phyloP scores from a whole-genome alignment of 805 yeast species.

The Teunomyces panamensis region DNA sequence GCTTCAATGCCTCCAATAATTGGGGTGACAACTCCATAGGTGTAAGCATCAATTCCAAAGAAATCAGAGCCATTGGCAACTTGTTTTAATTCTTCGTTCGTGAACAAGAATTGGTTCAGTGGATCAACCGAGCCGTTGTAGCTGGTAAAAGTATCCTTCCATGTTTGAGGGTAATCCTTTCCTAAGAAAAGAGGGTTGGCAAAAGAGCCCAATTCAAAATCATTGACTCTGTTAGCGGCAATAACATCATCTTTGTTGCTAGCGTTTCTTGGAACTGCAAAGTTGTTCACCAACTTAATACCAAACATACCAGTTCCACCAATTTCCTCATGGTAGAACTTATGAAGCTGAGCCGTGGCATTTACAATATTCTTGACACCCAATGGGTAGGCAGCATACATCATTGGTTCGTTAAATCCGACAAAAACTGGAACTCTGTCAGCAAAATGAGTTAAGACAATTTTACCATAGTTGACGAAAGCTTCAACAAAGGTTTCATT shows the following conservation, averaged over 20 bases:
- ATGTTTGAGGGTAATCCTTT: constrained; percentile 23
- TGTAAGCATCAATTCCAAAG: constrained; percentile 32
- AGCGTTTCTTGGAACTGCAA: constrained; percentile 24
- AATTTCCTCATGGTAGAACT: constrained; percentile 20
- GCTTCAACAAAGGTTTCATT: constrained; percentile 25
- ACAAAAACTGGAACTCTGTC: constrained; percentile 30
- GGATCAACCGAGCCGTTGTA: constrained; percentile 9
- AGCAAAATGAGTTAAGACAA: constrained; percentile 25
- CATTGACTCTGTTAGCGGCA: constrained; percentile 25
- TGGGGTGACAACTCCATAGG: constrained; percentile 18
- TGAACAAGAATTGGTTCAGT: constrained; percentile 13
- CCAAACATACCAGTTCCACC: constrained; percentile 22
- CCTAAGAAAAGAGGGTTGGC: constrained; percentile 30
- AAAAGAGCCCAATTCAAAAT: constrained; percentile 23
- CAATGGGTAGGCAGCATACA: constrained; percentile 15
- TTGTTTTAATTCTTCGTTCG: constrained; percentile 20
- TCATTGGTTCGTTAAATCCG: constrained; percentile 30
- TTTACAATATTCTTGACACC: constrained; percentile 24
- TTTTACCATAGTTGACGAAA: constrained; percentile 29
- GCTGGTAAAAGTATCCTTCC: constrained; percentile 15
- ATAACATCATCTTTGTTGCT: constrained; percentile 16
- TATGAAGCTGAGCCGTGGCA: constrained; percentile 21
- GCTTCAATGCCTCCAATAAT: constrained; percentile 20
- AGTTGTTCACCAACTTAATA: constrained; percentile 25
- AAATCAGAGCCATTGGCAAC: constrained; percentile 25